A percentile compares a stretch with the other conserved stretches of the same genome.
phyloP scores from a whole-genome alignment of 768 basidiomycete species.

The Podaxis mareebaensis region DNA sequence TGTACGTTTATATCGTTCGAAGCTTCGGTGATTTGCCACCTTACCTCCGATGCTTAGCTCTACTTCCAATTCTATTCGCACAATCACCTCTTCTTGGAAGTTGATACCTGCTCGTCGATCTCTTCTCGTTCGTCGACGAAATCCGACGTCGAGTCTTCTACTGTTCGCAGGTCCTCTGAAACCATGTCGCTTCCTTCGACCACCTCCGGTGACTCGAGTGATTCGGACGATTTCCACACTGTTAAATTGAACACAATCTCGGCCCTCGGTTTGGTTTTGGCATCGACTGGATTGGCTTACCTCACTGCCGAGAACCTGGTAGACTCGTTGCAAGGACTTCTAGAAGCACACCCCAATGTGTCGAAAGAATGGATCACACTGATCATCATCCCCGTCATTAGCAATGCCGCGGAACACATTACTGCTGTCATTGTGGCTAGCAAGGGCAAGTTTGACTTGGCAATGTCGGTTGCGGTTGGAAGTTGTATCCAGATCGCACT shows the following conservation, averaged over 20 bases:
- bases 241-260: conserved; percentile 36
- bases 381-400: conserved; percentile 43
- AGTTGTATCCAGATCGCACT: conserved; percentile 45
- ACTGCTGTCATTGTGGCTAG: conserved; percentile 43
- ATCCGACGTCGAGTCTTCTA: background rate
- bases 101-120: conserved; percentile 26
- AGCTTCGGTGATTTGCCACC: background rate
- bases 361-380: conserved; percentile 47
- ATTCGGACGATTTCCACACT: conserved; percentile 23
- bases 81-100: conserved; percentile 43
- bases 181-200: conserved; percentile 22
- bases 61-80: conserved; percentile 59
- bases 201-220: conserved; percentile 11
- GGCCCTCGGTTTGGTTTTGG: conserved; percentile 33
- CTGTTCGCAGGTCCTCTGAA: conserved; percentile 17
- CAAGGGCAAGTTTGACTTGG: conserved; percentile 43
- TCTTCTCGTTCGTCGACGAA: conserved; percentile 16
- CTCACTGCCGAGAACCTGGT: conserved; percentile 44
- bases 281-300: conserved; percentile 38
- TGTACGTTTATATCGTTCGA: conserved; percentile 17
- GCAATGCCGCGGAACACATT: conserved; percentile 43
- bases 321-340: conserved; percentile 39
- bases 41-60: conserved; percentile 31
- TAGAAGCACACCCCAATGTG: conserved; percentile 35
- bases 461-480: conserved; percentile 44